Base-by-base conservation (phyloP, 352 stramenopile genomes). In the Phytophthora sojae region DNA sequence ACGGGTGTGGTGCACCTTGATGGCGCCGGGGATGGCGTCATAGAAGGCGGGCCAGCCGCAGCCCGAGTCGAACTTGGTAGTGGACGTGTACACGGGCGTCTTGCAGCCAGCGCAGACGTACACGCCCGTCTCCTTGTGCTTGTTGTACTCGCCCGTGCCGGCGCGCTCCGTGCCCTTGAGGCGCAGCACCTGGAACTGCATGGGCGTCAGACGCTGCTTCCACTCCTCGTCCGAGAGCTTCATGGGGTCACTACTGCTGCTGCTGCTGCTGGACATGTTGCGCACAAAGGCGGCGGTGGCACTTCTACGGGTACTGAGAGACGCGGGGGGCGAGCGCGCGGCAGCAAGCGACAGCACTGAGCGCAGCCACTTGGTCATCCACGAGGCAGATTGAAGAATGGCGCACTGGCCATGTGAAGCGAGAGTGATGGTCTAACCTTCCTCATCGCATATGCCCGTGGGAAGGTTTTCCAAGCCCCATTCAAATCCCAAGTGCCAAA, bases 11-110 rank as follows among this genome's bases (percentile, higher is more conserved):
- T 42, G 11, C 37, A 89, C 84, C 80, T 95, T 93, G 70, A 97
- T 95, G 17, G 89, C 87, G 52, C 89, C 89, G 1, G 91, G 91
- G 75, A 97, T 94, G 30, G 88, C 89, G 64, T 97, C 90, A 61
- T 95, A 95, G 79, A 97, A 97, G 17, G 91, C 90, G 0, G 92
- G 92, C 92, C 92, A 97, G 69, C 92, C 92, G 64, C 91, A 97
- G 55, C 91, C 91, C 42, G 89, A 97, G 72, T 97, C 88, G 50
- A 97, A 97, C 76, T 97, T 97, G 67, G 86, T 91, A 59, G 77
- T 86, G 65, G 89, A 95, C 68, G 81, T 95, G 79, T 97, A 97
- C 47, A 97, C 61, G 44, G 91, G 89, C 14, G 86, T 85, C 72
- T 95, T 94, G 77, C 92, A 97, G 39, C 87, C 91, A 7, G 89